Conservation (phyloP, 495 filamentous ascomycete species). For the Zalerion maritima region DNA sequence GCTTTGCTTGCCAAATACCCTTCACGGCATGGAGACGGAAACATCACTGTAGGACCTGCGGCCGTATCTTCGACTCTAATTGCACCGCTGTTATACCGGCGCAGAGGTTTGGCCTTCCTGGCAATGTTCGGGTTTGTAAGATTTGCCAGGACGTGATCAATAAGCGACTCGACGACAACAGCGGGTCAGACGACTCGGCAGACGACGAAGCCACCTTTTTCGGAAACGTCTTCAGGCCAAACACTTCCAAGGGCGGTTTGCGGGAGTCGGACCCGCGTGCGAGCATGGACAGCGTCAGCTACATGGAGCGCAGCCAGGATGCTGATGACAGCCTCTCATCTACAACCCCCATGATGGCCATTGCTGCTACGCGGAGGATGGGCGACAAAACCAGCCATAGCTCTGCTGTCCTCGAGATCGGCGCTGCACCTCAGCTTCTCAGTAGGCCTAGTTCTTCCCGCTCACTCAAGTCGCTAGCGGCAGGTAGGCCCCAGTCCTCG, state of each 20-base stretch:
- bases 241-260: constrained; percentile 22
- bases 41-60: constrained; percentile 88
- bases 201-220: constrained; percentile 51
- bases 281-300: constrained; percentile 23
- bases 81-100: constrained; percentile 85
- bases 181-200: constrained; percentile 68
- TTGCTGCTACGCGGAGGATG: constrained; percentile 71
- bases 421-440: constrained; percentile 48
- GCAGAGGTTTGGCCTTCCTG: constrained; percentile 70
- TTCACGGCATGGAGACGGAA: constrained; percentile 92
- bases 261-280: constrained; percentile 11
- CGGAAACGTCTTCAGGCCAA: constrained; percentile 36
- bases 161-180: constrained; percentile 76
- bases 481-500: constrained; percentile 53
- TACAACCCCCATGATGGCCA: constrained; percentile 61
- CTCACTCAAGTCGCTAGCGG: constrained; percentile 68
- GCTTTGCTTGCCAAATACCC: constrained; percentile 76
- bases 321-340: constrained; percentile 27
- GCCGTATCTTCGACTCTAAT: constrained; percentile 95
- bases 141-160: constrained; percentile 89
- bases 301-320: constrained; percentile 27
- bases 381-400: constrained; percentile 67
- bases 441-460: constrained; percentile 78
- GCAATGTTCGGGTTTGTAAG: constrained; percentile 81
- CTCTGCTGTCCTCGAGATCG: constrained; percentile 86